Conservation (phyloP, 768 basidiomycete species). For the Boletus sp. region DNA sequence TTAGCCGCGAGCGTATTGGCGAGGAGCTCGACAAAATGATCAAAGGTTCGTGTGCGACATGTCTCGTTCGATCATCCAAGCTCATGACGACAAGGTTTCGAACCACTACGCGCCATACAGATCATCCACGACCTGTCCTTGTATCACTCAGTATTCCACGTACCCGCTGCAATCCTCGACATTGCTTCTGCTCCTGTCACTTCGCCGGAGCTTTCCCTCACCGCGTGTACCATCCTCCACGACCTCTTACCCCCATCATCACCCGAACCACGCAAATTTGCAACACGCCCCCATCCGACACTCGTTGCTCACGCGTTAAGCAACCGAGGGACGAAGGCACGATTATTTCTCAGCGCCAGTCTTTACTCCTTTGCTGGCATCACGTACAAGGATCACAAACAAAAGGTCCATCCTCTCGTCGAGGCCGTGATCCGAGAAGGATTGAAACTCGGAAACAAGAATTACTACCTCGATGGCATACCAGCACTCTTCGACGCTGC, state of each 20-base stretch:
- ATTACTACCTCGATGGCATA: constrained; percentile 75
- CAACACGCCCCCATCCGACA: constrained; percentile 32
- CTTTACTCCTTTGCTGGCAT: constrained; percentile 69
- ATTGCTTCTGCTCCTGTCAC: constrained; percentile 46
- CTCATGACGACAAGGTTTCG: constrained; percentile 49
- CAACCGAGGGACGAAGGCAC: constrained; percentile 40
- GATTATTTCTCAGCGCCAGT: constrained; percentile 77
- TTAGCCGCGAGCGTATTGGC: constrained; percentile 88
- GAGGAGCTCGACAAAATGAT: constrained; percentile 95
- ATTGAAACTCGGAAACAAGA: constrained; percentile 77
- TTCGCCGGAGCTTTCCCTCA: constrained; percentile 44
- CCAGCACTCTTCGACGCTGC: constrained; percentile 62
- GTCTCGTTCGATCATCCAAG: neutral
- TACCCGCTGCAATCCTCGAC: constrained; percentile 44
- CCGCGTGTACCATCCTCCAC: constrained; percentile 59
- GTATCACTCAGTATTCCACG: constrained; percentile 63
- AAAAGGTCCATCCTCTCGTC: constrained; percentile 54
- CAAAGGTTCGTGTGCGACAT: constrained; percentile 50
- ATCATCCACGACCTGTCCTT: constrained; percentile 75
- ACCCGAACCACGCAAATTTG: constrained; percentile 9
- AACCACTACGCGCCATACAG: constrained; percentile 71
- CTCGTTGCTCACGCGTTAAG: constrained; percentile 34
- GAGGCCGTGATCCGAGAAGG: constrained; percentile 79
- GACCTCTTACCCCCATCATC: constrained; percentile 30
- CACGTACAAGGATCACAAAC: constrained; percentile 63